Conservation (phyloP, 805 yeast species). For the Wickerhamomyces canadensis region DNA sequence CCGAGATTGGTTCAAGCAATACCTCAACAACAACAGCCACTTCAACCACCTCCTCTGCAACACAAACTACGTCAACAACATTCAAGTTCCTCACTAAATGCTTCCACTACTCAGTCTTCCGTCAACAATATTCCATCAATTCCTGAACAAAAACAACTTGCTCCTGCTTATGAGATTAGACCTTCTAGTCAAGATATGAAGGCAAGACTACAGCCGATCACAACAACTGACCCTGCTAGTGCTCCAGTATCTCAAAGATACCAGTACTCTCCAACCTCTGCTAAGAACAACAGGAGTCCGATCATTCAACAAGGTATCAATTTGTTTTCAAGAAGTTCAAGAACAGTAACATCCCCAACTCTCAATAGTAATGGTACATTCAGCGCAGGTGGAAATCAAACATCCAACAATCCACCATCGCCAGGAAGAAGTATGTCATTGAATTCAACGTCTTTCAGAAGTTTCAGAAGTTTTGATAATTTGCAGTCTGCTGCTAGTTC, state of each 20-base stretch:
- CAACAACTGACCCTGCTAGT: conserved; percentile 11
- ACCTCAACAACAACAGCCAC: no score
- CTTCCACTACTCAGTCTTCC: neutral
- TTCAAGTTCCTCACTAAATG: neutral
- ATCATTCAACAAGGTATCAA: conserved; percentile 33
- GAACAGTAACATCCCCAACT: conserved; percentile 21
- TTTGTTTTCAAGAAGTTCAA: conserved; percentile 25
- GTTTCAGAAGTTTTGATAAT: conserved; percentile 23
- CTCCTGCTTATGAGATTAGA: conserved; percentile 3
- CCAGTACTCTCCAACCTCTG: conserved; percentile 13
- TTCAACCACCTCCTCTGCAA: neutral
- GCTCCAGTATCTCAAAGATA: conserved; percentile 16
- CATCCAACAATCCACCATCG: conserved; percentile 14
- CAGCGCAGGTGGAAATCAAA: neutral
- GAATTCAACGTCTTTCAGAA: conserved; percentile 28
- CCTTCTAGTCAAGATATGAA: neutral
- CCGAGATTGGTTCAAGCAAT: no score
- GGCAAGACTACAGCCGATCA: conserved; percentile 13
- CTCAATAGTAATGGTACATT: conserved; percentile 2
- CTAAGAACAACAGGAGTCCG: conserved; percentile 27
- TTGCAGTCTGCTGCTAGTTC: conserved; percentile 9
- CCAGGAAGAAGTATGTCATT: conserved; percentile 31
- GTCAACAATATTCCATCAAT: neutral
- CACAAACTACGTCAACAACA: neutral
- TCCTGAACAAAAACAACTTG: conserved; percentile 2